Conservation (phyloP, 331 rosid genomes). For the Acacia pycnantha region DNA sequence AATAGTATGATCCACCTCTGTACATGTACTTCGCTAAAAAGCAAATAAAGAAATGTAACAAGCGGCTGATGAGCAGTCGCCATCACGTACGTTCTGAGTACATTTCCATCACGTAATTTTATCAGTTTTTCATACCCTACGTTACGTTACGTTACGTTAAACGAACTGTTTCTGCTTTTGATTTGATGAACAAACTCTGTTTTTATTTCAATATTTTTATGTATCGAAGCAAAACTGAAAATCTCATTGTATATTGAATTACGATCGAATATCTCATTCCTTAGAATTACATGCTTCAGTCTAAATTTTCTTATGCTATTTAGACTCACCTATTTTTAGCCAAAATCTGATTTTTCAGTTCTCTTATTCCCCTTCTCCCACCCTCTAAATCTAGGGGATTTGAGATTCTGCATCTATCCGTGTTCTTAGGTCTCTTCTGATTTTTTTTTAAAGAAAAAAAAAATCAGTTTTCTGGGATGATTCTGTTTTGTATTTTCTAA, state of each 20-base stretch:
- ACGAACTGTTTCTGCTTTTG: background rate
- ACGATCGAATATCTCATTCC: background rate
- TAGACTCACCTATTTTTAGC: slow-evolving; percentile 18
- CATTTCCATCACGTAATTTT: too few species aligned
- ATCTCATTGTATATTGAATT: background rate
- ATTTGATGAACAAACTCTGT: background rate
- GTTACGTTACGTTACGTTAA: background rate
- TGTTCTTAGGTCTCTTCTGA: slow-evolving; percentile 21
- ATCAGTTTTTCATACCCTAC: background rate
- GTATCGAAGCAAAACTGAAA: background rate
- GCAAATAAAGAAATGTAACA: background rate
- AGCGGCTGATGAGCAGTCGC: background rate
- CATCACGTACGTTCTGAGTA: background rate
- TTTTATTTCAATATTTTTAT: background rate
- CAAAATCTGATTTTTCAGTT: slow-evolving; percentile 12
- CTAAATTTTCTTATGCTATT: slow-evolving; percentile 29
- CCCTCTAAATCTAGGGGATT: slow-evolving; percentile 49
- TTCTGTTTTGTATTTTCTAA: background rate
- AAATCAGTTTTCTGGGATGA: background rate
- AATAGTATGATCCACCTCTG: too few species aligned
- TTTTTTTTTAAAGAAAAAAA: too few species aligned
- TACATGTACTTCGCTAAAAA: too few species aligned
- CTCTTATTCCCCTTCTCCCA: background rate
- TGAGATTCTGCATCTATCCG: slow-evolving; percentile 28
- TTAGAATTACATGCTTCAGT: background rate